phyloP scores from a whole-genome alignment of 2,329 filamentous ascomycete species.

The Pseudogymnoascus sp. region DNA sequence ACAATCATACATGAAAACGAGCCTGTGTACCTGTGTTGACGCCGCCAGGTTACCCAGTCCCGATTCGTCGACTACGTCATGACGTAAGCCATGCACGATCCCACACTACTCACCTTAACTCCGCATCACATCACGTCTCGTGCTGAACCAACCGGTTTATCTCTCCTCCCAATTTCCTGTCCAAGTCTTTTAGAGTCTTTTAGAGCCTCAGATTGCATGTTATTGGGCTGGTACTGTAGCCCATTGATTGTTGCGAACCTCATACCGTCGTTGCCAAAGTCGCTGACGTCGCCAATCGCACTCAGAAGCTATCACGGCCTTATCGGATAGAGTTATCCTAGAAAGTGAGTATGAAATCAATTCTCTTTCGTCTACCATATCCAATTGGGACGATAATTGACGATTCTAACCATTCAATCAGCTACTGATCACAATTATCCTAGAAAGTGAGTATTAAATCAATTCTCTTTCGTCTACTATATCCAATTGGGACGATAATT shows the following conservation, averaged over 20 bases:
- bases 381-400: neutral
- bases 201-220: neutral
- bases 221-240: neutral
- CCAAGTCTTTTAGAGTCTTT: neutral
- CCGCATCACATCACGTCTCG: neutral
- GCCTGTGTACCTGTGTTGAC: neutral
- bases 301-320: neutral
- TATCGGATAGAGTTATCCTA: neutral
- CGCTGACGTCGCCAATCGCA: neutral
- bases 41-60: neutral
- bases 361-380: neutral
- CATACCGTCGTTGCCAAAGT: neutral
- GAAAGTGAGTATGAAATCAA: neutral
- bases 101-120: neutral
- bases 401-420: constrained; percentile 4
- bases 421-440: constrained; percentile 32
- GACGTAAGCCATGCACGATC: neutral
- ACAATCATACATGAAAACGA: neutral
- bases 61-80: neutral
- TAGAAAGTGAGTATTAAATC: neutral
- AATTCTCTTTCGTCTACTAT: neutral
- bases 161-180: neutral
- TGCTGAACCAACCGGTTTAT: neutral
- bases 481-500: neutral
- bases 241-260: neutral